Conservation (phyloP, 2,329 filamentous ascomycete genomes). For the Lasiodiplodia theobromae region DNA sequence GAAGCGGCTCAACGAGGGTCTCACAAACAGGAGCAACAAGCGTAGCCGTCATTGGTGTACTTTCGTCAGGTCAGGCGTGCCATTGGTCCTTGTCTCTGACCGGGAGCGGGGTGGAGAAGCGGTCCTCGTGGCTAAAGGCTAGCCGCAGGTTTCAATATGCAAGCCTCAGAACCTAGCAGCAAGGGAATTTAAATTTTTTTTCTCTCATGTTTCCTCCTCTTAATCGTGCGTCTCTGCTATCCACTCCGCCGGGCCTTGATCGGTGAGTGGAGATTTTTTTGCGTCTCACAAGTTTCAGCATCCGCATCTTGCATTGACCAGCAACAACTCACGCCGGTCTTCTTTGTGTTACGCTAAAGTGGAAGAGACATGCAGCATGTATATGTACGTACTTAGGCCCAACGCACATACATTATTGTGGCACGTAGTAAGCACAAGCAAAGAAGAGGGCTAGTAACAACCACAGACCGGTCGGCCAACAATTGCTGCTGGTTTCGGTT, state of each 20-base stretch:
- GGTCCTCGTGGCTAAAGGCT: conserved; percentile 8
- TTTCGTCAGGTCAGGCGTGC: background rate
- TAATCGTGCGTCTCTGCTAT: background rate
- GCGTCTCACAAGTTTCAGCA: conserved; percentile 21
- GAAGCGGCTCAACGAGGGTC: conserved; percentile 17
- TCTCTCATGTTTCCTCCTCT: background rate
- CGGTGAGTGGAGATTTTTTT: background rate
- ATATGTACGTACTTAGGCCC: background rate
- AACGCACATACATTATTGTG: background rate
- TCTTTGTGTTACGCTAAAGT: background rate
- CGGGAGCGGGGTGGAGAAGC: conserved; percentile 2
- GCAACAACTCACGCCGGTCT: background rate
- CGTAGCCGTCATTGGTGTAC: background rate
- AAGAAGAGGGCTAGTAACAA: too few species aligned
- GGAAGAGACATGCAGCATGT: background rate
- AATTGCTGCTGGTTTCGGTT: background rate
- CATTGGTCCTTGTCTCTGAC: background rate
- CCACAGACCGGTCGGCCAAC: too few species aligned
- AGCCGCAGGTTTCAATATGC: conserved; percentile 9
- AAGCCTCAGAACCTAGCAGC: background rate
- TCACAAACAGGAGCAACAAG: background rate
- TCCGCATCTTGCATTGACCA: conserved; percentile 18
- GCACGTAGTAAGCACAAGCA: background rate
- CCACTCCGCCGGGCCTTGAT: background rate
- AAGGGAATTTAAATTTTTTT: background rate